Evolutionary conservation across 2,329 filamentous ascomycete species (phyloP), one percentile per base, ranked within the genome.

Genomic region (Pseudogymnoascus sp.): DNA sequence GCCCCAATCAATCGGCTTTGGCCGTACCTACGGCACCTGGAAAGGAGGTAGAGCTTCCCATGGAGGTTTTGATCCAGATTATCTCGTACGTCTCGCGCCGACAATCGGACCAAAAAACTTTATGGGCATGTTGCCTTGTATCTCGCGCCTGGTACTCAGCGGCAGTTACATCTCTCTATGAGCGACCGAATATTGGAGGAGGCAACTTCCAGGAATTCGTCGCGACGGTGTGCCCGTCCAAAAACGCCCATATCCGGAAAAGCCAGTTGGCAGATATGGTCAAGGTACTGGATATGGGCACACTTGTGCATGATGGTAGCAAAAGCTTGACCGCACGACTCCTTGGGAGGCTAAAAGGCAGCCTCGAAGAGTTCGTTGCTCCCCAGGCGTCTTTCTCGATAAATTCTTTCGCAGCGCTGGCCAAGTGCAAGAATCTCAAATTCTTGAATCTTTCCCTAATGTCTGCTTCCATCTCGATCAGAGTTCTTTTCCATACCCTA

Each of bases 321-420:
- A 64, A 63, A 41, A 70, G 67, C 36, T 61, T 72, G 15, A 73
- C 71, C 2, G 71, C 71, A 13, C 63, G 71, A 39, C 57, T 73
- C 7, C 59, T 73, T 1, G 71, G 71, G 7, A 64, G 71, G 6
- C 35, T 73, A 31, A 73, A 73, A 57, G 67, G 68, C 2, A 70
- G 70, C 15, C 64, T 73, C 2, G 66, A 71, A 44, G 67, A 69
- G 60, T 73, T 73, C 40, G 65, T 72, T 4, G 71, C 71, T 1
- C 71, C 71, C 8, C 71, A 72, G 60, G 63, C 71, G 4, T 68
- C 65, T 7, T 73, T 73, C 63, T 64, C 70, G 5, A 70, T 73
- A 21, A 72, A 73, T 60, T 68, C 66, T 15, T 71, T 73, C 39
- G 70, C 71, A n/a, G 69, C 71, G 7, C 61, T 73, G 5, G 68